These are phyloP conservation scores for Nakazawaea molendinolei DNA, from an alignment of 805 yeast species.

Conservation along the genomic window DNA sequence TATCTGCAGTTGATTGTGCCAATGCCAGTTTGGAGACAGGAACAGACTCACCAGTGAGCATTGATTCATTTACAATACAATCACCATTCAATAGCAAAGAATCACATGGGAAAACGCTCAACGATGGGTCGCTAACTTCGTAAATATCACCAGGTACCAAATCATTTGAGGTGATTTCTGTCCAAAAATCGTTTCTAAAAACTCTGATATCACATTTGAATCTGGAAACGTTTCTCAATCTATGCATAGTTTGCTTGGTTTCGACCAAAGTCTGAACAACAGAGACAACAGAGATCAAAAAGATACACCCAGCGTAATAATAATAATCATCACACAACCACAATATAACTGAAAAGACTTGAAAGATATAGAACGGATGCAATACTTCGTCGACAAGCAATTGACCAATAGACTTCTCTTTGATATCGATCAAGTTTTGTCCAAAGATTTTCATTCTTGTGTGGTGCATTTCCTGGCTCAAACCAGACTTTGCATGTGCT, in stretches of 20 bases:
- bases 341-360: slow-evolving; percentile 80
- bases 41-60: slow-evolving; percentile 97
- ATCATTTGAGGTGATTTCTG: slow-evolving; percentile 64
- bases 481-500: slow-evolving; percentile 54
- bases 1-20: slow-evolving; percentile 49
- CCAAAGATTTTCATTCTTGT: slow-evolving; percentile 75
- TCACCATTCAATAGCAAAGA: slow-evolving; percentile 84
- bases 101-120: slow-evolving; percentile 79
- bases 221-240: slow-evolving; percentile 68
- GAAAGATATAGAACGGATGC: slow-evolving; percentile 95
- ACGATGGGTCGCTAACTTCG: slow-evolving; percentile 83
- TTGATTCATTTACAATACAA: slow-evolving; percentile 93
- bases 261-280: slow-evolving; percentile 79
- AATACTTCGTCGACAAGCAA: slow-evolving; percentile 80
- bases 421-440: slow-evolving; percentile 64
- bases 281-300: slow-evolving; percentile 76
- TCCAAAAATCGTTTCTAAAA: slow-evolving; percentile 92
- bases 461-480: slow-evolving; percentile 60
- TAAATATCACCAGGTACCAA: slow-evolving; percentile 95
- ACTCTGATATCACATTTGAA: slow-evolving; percentile 81
- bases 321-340: slow-evolving; percentile 93
- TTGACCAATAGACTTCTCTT: slow-evolving; percentile 59
- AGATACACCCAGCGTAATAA: slow-evolving; percentile 90
- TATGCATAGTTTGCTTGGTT: slow-evolving; percentile 65
- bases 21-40: slow-evolving; percentile 85